Evolutionary conservation across 257 asterid genomes (phyloP), one percentile per base, ranked within the genome.

Genomic region (Penstemon eatonii): DNA sequence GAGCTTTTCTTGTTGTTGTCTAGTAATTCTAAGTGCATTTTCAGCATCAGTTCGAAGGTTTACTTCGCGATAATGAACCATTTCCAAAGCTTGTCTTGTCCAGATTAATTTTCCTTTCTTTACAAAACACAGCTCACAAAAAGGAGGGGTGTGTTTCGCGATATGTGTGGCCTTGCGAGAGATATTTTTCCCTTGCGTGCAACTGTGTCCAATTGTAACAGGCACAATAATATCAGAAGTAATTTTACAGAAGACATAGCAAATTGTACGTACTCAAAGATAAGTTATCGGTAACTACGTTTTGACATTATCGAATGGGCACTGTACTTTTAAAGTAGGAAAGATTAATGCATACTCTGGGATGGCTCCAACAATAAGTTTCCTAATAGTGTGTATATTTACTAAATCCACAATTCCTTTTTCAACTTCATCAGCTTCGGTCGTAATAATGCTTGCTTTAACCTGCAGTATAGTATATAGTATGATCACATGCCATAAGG

Each of bases 121-220:
- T 65, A 92, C 89, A 51, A 84, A 92, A 82, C 84, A 85, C 76
- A 89, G 83, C 79, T 87, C 88, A 79, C 96, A 92, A 68, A 74
- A 89, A 7, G 85, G 67, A 62, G 96, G 96, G 60, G 84, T 89
- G 19, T 79, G 45, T 70, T 79, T 79, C 60, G 90, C 92, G 58
- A 84, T 81, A 73, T 56, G 83, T 62, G 90, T 82, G 76, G 89
- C 90, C 78, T 91, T 84, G 69, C 74, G 63, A 37, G 96, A 91
- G 73, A 81, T 81, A 72, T 61, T 86, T 76, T 82, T 85, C 76
- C 83, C 84, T 80, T 84, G 87, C 73, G 70, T 68, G 72, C 81
- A 87, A 78, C 97, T 91, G 83, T 44, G 57, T 60, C 68, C 53
- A 68, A 78, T 42, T 33, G 11, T 25, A 60, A 67, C 70, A 65